A percentile compares a stretch with the other conserved stretches of the same genome.
These are phyloP conservation scores for Usnea hakonensis DNA, from an alignment of 495 filamentous ascomycete genomes.

Conservation along the genomic window DNA sequence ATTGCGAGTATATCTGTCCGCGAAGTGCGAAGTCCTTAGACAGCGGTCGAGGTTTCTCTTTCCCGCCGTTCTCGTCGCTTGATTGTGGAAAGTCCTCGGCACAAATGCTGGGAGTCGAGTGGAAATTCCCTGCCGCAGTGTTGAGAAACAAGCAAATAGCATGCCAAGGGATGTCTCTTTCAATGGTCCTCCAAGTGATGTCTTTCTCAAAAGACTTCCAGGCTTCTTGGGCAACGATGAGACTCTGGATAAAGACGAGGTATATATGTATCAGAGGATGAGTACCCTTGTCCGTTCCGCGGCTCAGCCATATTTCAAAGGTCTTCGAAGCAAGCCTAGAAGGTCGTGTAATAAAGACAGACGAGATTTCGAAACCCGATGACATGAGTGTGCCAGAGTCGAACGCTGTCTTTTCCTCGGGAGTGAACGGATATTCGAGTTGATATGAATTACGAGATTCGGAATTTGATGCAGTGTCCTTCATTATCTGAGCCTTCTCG, in stretches of 20 bases:
- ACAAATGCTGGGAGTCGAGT: slow-evolving; percentile 1
- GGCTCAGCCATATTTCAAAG: neutral
- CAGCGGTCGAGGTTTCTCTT: slow-evolving; percentile 49
- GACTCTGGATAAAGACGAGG: slow-evolving; percentile 59
- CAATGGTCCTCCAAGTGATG: slow-evolving; percentile 36
- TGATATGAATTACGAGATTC: neutral
- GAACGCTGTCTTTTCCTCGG: too few relatives aligned
- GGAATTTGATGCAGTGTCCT: neutral
- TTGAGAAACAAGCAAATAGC: slow-evolving; percentile 57
- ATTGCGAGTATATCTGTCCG: slow-evolving; percentile 45
- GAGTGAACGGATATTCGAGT: neutral
- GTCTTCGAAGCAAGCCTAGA: neutral
- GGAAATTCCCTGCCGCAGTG: slow-evolving; percentile 42
- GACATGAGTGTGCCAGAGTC: too few relatives aligned
- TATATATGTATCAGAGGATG: slow-evolving; percentile 58
- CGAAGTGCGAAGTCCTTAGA: slow-evolving; percentile 78
- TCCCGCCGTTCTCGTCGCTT: slow-evolving; percentile 40
- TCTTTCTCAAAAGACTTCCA: slow-evolving; percentile 42
- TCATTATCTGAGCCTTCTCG: neutral
- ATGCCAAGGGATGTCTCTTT: slow-evolving; percentile 59
- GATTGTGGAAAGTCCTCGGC: slow-evolving; percentile 42
- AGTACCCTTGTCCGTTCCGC: neutral
- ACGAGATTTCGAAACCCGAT: too few relatives aligned
- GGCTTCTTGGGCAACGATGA: slow-evolving; percentile 24
- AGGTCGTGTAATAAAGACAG: neutral